Base-by-base conservation (phyloP, 140 eudicot genomes). In the Senecio squalidus region DNA sequence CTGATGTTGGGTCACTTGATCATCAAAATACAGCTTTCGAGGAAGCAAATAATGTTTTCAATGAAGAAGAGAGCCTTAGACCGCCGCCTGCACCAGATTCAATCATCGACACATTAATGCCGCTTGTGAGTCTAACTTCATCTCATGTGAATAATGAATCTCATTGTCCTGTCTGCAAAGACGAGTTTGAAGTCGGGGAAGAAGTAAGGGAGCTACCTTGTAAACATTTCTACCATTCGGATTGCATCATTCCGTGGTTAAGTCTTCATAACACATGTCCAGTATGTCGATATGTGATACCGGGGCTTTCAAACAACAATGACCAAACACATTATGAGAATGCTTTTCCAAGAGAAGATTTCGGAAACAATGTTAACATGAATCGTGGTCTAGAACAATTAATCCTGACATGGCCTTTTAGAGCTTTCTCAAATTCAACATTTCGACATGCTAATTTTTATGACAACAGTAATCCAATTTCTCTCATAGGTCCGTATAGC, bases 221-320 rank as follows among this genome's bases (percentile, higher is more conserved):
- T 68, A 80, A 74, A 58, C 97, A 90, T 70, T 80, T 82, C 60
- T 90, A 90, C 39, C 97, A 85, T 62, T 68, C 75, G 0, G 90
- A 83, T 26, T 90, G 97, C 46, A 90, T 90, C 28, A 2, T 80
- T 33, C 97, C 97, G 3, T 85, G 97, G 97, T 54, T 90, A 71
- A 67, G 39, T 17, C 25, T 74, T 0, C 84, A 83, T 50, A 79
- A 85, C 50, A 78, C 95, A 0, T 90, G 97, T 29, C 97, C 97
- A 0, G 95, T 90, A n/a, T 90, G 97, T 36, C 94, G 97, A 4
- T 76, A 64, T 46, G 80, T 73, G 76, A 69, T 88, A 61, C 77
- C 34, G 58, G 89, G 78, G 17, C 60, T 68, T 26, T 63, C 73
- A 23, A 68, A 49, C 55, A 66, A 39, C 59, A 55, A 74, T 16